Percentiles rank a stretch among this genome's conserved stretches.
Conservation (phyloP, 73 alveolate species). For the Uronychia setigera region DNA sequence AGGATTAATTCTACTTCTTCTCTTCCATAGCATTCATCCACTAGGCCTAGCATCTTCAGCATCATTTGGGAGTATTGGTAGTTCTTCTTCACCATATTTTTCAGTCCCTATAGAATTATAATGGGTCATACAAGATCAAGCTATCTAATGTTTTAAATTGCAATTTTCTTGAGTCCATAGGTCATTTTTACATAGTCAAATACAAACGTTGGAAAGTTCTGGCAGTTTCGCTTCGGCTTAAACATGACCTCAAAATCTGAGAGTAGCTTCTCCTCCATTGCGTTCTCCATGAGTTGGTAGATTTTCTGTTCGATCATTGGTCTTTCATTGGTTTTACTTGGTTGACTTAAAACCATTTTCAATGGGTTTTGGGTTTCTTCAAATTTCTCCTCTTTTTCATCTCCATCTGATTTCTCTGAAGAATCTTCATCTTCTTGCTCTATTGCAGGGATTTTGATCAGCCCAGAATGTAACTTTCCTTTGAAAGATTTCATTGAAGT, state of each 20-base stretch:
- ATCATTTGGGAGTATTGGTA: background rate
- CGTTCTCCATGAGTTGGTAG: background rate
- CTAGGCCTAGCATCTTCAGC: background rate
- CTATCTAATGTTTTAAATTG: background rate
- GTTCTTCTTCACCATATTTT: background rate
- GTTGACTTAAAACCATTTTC: background rate
- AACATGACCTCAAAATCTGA: background rate
- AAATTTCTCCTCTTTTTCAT: background rate
- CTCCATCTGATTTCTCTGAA: background rate
- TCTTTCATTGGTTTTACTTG: background rate
- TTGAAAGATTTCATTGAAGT: too few relatives aligned
- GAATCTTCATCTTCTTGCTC: background rate
- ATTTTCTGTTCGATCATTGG: background rate
- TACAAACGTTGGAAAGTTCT: background rate
- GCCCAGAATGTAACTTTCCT: too few relatives aligned
- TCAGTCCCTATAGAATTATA: too few relatives aligned
- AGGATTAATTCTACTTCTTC: background rate
- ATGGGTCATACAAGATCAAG: too few relatives aligned
- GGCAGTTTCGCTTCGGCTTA: background rate
- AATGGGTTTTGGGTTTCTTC: background rate
- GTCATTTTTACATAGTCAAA: background rate
- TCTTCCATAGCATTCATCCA: background rate
- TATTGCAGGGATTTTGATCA: too few relatives aligned
- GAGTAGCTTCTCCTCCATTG: background rate
- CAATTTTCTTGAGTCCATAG: background rate